These are phyloP conservation scores for Monosporascus sp. DNA, from an alignment of 2,329 filamentous ascomycete species.

Conservation along the genomic window DNA sequence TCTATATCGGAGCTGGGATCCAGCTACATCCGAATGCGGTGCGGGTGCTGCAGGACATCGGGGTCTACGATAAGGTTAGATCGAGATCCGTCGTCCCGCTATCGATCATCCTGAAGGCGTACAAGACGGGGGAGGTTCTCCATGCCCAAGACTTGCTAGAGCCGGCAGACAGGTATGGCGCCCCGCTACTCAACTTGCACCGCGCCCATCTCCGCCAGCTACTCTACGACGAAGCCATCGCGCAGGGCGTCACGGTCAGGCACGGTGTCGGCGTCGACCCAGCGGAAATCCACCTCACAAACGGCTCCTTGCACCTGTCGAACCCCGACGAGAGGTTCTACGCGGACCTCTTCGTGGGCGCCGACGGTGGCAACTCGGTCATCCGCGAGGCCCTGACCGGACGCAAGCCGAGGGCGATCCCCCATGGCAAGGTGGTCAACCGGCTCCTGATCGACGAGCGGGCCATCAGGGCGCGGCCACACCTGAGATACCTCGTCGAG, in stretches of 20 bases:
- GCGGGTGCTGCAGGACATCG: slow-evolving; percentile 12
- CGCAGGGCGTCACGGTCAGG: slow-evolving; percentile 8
- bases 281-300: slow-evolving; percentile 5
- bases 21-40: slow-evolving; percentile 17
- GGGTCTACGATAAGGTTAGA: slow-evolving; percentile 11
- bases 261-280: slow-evolving; percentile 10
- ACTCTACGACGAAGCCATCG: slow-evolving; percentile 14
- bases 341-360: slow-evolving; percentile 13
- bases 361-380: slow-evolving; percentile 9
- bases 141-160: slow-evolving; percentile 11
- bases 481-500: slow-evolving; percentile 10
- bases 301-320: slow-evolving; percentile 3
- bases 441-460: slow-evolving; percentile 12
- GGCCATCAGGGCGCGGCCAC: slow-evolving; percentile 9
- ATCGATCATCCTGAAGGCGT: slow-evolving; percentile 13
- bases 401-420: slow-evolving; percentile 8
- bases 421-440: slow-evolving; percentile 16
- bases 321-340: slow-evolving; percentile 4
- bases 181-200: slow-evolving; percentile 14
- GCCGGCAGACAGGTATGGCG: slow-evolving; percentile 7
- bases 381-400: slow-evolving; percentile 9
- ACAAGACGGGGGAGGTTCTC: slow-evolving; percentile 12
- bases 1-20: slow-evolving; percentile 11
- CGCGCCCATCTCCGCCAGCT: slow-evolving; percentile 13
- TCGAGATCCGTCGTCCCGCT: slow-evolving; percentile 7